Conservation (phyloP, 2,329 filamentous ascomycete species). For the Calonectria naviculata region DNA sequence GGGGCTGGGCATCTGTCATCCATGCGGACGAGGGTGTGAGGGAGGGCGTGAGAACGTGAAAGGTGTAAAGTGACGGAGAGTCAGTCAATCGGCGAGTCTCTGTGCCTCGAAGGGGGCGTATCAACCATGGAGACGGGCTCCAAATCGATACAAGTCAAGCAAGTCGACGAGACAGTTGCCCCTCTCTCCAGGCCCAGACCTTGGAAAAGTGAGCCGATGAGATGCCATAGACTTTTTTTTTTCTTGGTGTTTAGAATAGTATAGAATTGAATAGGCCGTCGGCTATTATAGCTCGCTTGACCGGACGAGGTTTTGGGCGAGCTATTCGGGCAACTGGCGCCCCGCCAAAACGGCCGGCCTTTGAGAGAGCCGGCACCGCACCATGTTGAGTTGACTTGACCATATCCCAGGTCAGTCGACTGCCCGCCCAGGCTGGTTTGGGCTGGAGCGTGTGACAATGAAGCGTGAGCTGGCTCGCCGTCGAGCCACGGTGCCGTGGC, state of each 20-base stretch:
- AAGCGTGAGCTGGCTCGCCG: constrained; percentile 16
- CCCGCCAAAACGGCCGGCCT: constrained; percentile 15
- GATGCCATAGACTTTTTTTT: constrained; percentile 11
- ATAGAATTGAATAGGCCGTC: not conserved
- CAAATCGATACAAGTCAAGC: constrained; percentile 5
- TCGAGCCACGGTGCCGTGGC: not conserved
- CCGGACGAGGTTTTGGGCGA: not conserved
- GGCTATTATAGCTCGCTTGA: not conserved
- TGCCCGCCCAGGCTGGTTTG: not conserved
- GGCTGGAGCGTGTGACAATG: constrained; percentile 14
- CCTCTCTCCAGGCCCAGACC: not conserved
- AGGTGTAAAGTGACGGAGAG: constrained; percentile 2
- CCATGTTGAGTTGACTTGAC: constrained; percentile 13
- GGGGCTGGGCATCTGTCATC: constrained; percentile 24
- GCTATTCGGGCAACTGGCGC: constrained; percentile 18
- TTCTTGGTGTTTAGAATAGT: constrained; percentile 7
- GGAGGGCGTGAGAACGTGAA: constrained; percentile 6
- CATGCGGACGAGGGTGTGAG: constrained; percentile 14
- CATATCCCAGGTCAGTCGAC: constrained; percentile 16
- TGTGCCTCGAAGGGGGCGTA: constrained; percentile 1
- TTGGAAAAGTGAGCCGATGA: not conserved
- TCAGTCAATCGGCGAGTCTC: not conserved
- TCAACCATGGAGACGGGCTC: not conserved
- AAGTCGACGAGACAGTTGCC: constrained; percentile 2
- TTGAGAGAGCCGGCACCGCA: constrained; percentile 2